These are phyloP conservation scores for Lodderomyces orthopsilosis DNA, from an alignment of 1,139 yeast genomes.

Conservation along the genomic window DNA sequence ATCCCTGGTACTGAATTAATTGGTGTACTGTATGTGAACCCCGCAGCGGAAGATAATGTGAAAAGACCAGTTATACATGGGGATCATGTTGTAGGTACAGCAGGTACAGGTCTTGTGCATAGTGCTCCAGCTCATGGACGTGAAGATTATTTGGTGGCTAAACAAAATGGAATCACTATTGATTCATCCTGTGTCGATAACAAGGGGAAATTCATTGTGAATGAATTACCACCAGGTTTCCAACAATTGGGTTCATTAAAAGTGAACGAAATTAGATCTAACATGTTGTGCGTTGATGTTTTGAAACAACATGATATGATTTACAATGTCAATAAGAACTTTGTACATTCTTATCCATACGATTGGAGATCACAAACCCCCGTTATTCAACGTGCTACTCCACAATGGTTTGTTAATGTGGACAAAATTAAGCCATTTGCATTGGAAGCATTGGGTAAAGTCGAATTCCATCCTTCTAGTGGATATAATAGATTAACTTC, in stretches of 20 bases:
- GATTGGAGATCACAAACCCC: slow-evolving; percentile 98
- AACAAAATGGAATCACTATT: slow-evolving; percentile 52
- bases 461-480: slow-evolving; percentile 66
- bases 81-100: slow-evolving; percentile 70
- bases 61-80: slow-evolving; percentile 69
- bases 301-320: slow-evolving; percentile 48
- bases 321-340: slow-evolving; percentile 45
- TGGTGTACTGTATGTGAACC: slow-evolving; percentile 51
- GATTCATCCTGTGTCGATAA: slow-evolving; percentile 73
- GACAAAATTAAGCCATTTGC: slow-evolving; percentile 68
- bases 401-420: slow-evolving; percentile 95
- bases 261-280: slow-evolving; percentile 62
- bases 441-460: slow-evolving; percentile 54
- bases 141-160: slow-evolving; percentile 82
- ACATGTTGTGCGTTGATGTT: slow-evolving; percentile 32
- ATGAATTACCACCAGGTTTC: slow-evolving; percentile 41
- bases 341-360: slow-evolving; percentile 85
- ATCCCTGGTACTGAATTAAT: slow-evolving; percentile 47
- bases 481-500: slow-evolving; percentile 72
- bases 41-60: slow-evolving; percentile 39
- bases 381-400: slow-evolving; percentile 90
- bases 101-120: slow-evolving; percentile 96
- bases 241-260: slow-evolving; percentile 49
- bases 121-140: slow-evolving; percentile 98
- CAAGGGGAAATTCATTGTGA: slow-evolving; percentile 59